Conservation (phyloP, 495 filamentous ascomycete species). For the Podospora sp. region DNA sequence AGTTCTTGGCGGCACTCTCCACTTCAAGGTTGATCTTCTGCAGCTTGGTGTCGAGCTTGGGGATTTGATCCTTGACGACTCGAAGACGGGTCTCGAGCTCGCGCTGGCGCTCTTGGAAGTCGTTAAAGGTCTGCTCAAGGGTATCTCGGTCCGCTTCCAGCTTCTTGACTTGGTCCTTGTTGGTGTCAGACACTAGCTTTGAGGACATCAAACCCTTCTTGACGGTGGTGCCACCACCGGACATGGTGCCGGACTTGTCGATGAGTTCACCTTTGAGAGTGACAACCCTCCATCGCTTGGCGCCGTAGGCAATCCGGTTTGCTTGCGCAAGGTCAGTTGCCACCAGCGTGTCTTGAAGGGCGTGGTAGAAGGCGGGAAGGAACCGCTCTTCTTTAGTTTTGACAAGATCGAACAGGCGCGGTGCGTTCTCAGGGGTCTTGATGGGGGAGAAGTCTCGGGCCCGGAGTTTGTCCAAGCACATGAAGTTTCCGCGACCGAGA, state of each 20-base stretch:
- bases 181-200: conserved; percentile 81
- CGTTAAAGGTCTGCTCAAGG: conserved; percentile 75
- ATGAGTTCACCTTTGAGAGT: conserved; percentile 94
- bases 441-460: conserved; percentile 73
- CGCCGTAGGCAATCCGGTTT: conserved; percentile 94
- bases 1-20: conserved; percentile 80
- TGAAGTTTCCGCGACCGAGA: conserved; percentile 95
- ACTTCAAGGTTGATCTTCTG: conserved; percentile 91
- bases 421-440: conserved; percentile 87
- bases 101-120: conserved; percentile 77
- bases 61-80: conserved; percentile 77
- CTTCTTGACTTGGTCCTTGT: conserved; percentile 83
- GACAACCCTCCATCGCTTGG: conserved; percentile 90
- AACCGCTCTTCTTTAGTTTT: conserved; percentile 86
- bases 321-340: conserved; percentile 91
- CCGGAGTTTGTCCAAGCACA: conserved; percentile 85
- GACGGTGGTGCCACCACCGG: conserved; percentile 86
- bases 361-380: conserved; percentile 89
- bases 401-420: conserved; percentile 89
- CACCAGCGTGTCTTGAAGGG: conserved; percentile 90
- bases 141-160: conserved; percentile 84
- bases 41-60: conserved; percentile 82
- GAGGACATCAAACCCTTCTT: conserved; percentile 93
- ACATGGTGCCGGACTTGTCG: conserved; percentile 97
- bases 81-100: conserved; percentile 73